Conservation (phyloP, 2,329 filamentous ascomycete species). For the Calycina marina region DNA sequence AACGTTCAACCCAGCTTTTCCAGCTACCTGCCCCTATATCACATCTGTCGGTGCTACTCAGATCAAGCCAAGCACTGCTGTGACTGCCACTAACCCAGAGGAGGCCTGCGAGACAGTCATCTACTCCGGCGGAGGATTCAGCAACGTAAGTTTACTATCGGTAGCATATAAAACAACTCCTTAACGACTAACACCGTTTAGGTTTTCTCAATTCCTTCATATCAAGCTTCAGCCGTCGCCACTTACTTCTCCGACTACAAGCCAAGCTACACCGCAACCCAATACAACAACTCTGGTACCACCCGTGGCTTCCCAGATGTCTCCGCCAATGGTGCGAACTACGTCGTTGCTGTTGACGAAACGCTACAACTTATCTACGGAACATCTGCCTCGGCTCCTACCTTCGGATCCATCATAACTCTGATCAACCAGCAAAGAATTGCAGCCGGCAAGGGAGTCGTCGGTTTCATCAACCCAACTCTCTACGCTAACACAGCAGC, state of each 20-base stretch:
- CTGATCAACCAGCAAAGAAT: constrained; percentile 4
- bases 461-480: constrained; percentile 1
- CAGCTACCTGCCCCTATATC: constrained; percentile 52
- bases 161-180: too few relatives aligned
- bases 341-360: constrained; percentile 6
- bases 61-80: constrained; percentile 24
- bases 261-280: constrained; percentile 11
- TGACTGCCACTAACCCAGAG: constrained; percentile 23
- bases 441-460: background rate
- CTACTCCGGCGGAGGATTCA: constrained; percentile 33
- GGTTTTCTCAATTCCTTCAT: constrained; percentile 32
- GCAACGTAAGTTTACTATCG: too few relatives aligned
- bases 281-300: constrained; percentile 31
- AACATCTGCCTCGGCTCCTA: constrained; percentile 9
- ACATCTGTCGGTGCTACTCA: constrained; percentile 51
- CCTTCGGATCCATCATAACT: constrained; percentile 14
- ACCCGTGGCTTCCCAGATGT: constrained; percentile 41
- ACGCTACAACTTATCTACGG: constrained; percentile 9
- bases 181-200: too few relatives aligned
- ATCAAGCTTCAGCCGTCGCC: constrained; percentile 30
- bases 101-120: constrained; percentile 27
- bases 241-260: constrained; percentile 25
- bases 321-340: constrained; percentile 32
- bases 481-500: constrained; percentile 6
- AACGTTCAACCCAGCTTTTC: constrained; percentile 34